A percentile compares a stretch with the other conserved stretches of the same genome.
Evolutionary conservation across 108 stramenopile genomes (phyloP).

Genomic region (Cylindrotheca closterium): DNA sequence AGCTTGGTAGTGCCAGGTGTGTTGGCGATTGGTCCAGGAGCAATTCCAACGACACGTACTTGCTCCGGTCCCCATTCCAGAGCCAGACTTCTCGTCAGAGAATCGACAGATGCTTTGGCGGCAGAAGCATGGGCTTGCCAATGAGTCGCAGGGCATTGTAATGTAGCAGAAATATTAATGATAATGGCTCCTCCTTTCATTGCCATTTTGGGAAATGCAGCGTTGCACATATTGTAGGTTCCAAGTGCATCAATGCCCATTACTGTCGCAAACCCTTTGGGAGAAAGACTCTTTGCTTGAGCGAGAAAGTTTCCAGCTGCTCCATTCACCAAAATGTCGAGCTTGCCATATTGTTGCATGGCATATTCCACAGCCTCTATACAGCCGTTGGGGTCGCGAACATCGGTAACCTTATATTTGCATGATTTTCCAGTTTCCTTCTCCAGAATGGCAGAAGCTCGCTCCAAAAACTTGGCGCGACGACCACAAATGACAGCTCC

Average conservation of each 20-base stretch:
- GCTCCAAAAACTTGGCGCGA: constrained; percentile 64
- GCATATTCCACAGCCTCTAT: constrained; percentile 55
- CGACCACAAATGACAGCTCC: constrained; percentile 80
- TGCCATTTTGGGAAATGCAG: constrained; percentile 71
- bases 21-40: constrained; percentile 91
- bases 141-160: constrained; percentile 88
- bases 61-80: constrained; percentile 90
- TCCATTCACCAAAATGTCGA: constrained; percentile 87
- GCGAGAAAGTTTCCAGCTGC: constrained; percentile 94
- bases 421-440: constrained; percentile 36
- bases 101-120: constrained; percentile 92
- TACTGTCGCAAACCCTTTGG: constrained; percentile 92
- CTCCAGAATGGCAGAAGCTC: constrained; percentile 47
- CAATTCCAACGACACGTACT: constrained; percentile 91
- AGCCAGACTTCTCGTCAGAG: constrained; percentile 86
- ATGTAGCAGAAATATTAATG: constrained; percentile 82
- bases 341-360: constrained; percentile 52
- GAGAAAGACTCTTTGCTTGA: constrained; percentile 71
- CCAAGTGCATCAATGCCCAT: constrained; percentile 93
- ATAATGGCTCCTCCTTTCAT: constrained; percentile 51
- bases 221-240: constrained; percentile 88
- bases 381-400: constrained; percentile 68
- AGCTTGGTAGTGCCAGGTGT: constrained; percentile 94
- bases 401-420: constrained; percentile 72
- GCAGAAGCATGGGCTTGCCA: constrained; percentile 94